Conservation (phyloP, 768 basidiomycete genomes). For the Cystofilobasidium bisporidii region DNA sequence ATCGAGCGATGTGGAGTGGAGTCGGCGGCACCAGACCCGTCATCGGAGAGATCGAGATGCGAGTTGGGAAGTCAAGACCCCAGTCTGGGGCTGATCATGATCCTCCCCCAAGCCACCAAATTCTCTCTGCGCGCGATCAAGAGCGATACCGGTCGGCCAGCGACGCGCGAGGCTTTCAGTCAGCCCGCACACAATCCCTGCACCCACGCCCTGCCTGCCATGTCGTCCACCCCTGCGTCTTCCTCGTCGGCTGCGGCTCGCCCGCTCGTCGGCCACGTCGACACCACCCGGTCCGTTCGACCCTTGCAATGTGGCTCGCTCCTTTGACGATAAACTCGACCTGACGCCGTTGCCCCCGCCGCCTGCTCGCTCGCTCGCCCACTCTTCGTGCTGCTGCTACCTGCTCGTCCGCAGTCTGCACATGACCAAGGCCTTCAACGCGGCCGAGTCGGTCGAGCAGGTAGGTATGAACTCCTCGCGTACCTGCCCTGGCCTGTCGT, state of each 20-base stretch:
- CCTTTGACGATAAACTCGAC: not conserved
- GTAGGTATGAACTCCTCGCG: not conserved
- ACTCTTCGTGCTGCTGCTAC: not conserved
- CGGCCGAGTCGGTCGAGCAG: constrained; percentile 6
- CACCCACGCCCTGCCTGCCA: not conserved
- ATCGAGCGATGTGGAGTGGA: too few relatives aligned
- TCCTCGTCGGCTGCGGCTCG: not conserved
- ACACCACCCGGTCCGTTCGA: not conserved
- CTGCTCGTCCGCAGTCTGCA: not conserved
- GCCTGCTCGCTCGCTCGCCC: not conserved
- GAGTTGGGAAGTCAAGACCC: too few relatives aligned
- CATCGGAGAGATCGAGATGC: too few relatives aligned
- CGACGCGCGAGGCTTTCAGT: too few relatives aligned
- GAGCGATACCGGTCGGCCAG: too few relatives aligned
- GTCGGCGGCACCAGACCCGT: too few relatives aligned
- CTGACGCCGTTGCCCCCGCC: not conserved
- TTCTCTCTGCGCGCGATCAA: too few relatives aligned
- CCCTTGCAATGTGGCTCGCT: not conserved
- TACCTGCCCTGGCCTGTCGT: not conserved
- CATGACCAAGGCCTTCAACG: constrained; percentile 11
- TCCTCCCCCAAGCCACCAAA: too few relatives aligned
- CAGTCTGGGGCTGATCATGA: too few relatives aligned
- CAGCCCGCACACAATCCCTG: not conserved
- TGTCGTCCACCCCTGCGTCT: too few relatives aligned
- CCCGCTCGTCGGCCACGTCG: not conserved